These are phyloP conservation scores for Picochlorum sp. DNA, from an alignment of 139 green algal species.

Conservation along the genomic window DNA sequence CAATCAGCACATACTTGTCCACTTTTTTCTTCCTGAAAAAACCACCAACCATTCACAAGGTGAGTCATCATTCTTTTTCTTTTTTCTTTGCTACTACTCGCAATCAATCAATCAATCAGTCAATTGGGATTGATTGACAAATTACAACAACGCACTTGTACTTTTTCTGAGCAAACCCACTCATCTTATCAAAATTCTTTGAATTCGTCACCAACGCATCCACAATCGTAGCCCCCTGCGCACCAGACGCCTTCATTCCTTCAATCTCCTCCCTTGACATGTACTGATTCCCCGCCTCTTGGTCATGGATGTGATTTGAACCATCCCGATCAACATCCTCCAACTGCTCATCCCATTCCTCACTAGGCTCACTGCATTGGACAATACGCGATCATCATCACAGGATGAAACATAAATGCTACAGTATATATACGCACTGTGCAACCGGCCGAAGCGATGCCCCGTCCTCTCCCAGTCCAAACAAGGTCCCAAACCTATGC, in stretches of 20 bases:
- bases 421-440: neutral
- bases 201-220: conserved; percentile 57
- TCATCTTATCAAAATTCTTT: conserved; percentile 70
- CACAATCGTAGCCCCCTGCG: conserved; percentile 59
- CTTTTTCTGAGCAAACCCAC: conserved; percentile 81
- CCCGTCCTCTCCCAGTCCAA: conserved; percentile 28
- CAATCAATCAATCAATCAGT: too few relatives aligned
- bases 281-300: neutral
- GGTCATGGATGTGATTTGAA: conserved; percentile 14
- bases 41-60: too few relatives aligned
- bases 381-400: neutral
- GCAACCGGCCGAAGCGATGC: conserved; percentile 5
- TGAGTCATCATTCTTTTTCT: too few relatives aligned
- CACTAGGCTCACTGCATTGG: conserved; percentile 1
- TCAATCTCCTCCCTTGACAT: conserved; percentile 16
- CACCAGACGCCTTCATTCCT: conserved; percentile 15
- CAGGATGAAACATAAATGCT: neutral
- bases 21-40: conserved; percentile 41
- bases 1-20: conserved; percentile 42
- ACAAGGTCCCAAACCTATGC: conserved; percentile 48
- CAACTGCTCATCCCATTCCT: conserved; percentile 8
- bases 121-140: too few relatives aligned
- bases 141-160: conserved; percentile 35
- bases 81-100: too few relatives aligned
- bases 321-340: neutral